Evolutionary conservation across 495 filamentous ascomycete genomes (phyloP).

Genomic region (Neurospora sp.): DNA sequence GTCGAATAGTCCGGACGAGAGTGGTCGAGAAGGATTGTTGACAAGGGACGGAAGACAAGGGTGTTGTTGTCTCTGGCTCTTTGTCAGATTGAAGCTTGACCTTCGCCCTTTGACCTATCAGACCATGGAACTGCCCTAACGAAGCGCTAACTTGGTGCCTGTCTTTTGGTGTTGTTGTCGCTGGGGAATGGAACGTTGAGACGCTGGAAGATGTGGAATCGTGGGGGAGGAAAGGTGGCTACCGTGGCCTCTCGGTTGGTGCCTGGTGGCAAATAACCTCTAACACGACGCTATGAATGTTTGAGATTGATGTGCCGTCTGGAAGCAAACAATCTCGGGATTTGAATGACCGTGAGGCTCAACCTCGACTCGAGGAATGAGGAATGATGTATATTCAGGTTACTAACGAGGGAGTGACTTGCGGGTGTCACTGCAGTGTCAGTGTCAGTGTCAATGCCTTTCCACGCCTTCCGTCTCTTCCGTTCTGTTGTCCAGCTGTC

Average conservation of each 20-base stretch:
- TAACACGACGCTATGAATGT: background rate
- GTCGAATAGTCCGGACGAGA: background rate
- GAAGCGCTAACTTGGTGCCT: background rate
- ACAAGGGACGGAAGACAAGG: background rate
- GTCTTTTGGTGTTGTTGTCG: background rate
- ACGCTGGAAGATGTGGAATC: background rate
- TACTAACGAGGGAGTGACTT: background rate
- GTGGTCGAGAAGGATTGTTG: background rate
- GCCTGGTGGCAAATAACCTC: background rate
- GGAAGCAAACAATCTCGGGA: background rate
- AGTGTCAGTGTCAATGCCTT: background rate
- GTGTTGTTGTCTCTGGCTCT: background rate
- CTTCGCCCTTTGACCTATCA: background rate
- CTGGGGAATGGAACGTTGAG: background rate
- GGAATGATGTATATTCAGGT: too few species aligned
- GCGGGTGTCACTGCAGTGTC: too few species aligned
- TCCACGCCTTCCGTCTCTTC: background rate
- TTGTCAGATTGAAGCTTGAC: background rate
- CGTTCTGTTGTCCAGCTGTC: background rate
- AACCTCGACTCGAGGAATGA: background rate
- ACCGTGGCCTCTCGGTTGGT: slow-evolving; percentile 7
- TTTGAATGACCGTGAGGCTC: background rate
- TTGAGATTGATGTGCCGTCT: background rate
- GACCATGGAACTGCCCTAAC: background rate
- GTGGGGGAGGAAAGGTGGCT: background rate